Conservation (phyloP, 2,329 filamentous ascomycete genomes). For the Cladosporium sp. region DNA sequence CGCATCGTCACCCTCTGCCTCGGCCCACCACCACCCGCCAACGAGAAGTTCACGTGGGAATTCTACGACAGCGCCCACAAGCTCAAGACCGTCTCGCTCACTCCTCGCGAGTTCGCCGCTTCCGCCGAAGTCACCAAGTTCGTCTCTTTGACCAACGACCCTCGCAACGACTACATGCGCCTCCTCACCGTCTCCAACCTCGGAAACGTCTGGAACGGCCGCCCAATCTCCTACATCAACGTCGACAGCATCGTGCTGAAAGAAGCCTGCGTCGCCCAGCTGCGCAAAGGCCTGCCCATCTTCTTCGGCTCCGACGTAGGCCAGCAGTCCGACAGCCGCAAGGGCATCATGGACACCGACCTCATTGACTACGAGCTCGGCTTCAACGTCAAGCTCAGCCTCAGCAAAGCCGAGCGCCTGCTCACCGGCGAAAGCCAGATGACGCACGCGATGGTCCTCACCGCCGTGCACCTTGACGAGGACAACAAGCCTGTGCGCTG, state of each 20-base stretch:
- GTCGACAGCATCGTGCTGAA: conserved; percentile 75
- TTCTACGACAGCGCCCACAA: conserved; percentile 70
- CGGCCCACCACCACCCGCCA: conserved; percentile 71
- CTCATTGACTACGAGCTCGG: conserved; percentile 79
- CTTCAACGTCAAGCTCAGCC: conserved; percentile 72
- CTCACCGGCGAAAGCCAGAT: conserved; percentile 74
- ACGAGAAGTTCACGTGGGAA: conserved; percentile 74
- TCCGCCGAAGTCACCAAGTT: conserved; percentile 67
- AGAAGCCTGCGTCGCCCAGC: conserved; percentile 71
- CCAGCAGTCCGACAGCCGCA: conserved; percentile 67
- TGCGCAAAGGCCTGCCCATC: conserved; percentile 73
- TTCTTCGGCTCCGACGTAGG: conserved; percentile 91
- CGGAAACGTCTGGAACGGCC: conserved; percentile 77
- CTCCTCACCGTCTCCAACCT: conserved; percentile 75
- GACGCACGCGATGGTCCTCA: conserved; percentile 93
- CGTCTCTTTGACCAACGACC: conserved; percentile 83
- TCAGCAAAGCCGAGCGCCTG: conserved; percentile 75
- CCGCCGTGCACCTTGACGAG: conserved; percentile 74
- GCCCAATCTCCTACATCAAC: conserved; percentile 78
- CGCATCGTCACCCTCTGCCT: conserved; percentile 79
- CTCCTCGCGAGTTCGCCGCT: conserved; percentile 70
- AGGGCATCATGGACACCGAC: conserved; percentile 77
- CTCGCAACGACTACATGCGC: conserved; percentile 70
- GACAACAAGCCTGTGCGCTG: conserved; percentile 69
- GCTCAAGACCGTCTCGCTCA: conserved; percentile 62